Conservation (phyloP, 2,329 filamentous ascomycete genomes). For the Colletotrichum magnum region DNA sequence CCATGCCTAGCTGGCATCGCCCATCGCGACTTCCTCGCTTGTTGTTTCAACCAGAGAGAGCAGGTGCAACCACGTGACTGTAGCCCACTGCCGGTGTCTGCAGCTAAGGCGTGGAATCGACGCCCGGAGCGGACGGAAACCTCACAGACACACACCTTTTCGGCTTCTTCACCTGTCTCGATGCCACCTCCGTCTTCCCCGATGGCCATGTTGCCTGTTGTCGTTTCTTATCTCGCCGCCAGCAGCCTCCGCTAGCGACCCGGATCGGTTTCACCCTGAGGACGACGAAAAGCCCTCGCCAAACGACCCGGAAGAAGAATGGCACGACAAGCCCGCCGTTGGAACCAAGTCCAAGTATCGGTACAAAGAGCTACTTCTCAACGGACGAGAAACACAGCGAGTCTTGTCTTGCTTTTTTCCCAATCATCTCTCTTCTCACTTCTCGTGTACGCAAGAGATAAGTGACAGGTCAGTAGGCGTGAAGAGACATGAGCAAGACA, state of each 20-base stretch:
- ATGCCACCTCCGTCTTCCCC: constrained; percentile 3
- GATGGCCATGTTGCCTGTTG: not conserved
- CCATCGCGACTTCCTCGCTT: not conserved
- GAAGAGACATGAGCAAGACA: constrained; percentile 30
- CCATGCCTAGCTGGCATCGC: too few species aligned
- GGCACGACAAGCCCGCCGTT: constrained; percentile 1
- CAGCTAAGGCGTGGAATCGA: constrained; percentile 3
- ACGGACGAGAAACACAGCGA: constrained; percentile 6
- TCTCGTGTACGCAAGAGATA: constrained; percentile 30
- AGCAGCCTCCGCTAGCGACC: constrained; percentile 1
- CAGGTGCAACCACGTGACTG: constrained; percentile 12
- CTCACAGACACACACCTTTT: constrained; percentile 8
- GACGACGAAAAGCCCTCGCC: constrained; percentile 22
- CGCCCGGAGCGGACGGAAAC: constrained; percentile 5
- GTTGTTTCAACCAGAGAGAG: not conserved
- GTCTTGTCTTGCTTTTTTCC: constrained; percentile 21
- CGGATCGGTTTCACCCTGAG: constrained; percentile 29
- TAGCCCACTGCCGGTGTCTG: constrained; percentile 13
- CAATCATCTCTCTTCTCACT: constrained; percentile 16
- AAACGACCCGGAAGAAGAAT: constrained; percentile 19
- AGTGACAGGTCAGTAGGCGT: constrained; percentile 34
- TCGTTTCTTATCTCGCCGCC: constrained; percentile 26
- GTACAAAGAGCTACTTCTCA: constrained; percentile 26
- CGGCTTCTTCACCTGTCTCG: not conserved
- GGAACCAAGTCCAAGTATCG: constrained; percentile 9